These are phyloP conservation scores for Diddensiella transvaalensis DNA, from an alignment of 805 yeast species.

Conservation along the genomic window DNA sequence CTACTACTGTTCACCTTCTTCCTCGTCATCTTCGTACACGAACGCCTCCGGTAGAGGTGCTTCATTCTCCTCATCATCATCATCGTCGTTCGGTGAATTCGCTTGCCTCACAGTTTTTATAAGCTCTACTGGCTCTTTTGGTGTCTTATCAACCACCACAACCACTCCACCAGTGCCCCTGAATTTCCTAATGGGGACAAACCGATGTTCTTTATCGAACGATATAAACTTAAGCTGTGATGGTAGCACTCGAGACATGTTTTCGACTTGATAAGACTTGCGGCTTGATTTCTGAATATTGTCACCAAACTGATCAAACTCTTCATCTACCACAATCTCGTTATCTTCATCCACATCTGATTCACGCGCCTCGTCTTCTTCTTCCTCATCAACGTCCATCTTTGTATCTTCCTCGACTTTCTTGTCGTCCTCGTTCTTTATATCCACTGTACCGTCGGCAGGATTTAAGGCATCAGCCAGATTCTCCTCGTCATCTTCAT, in stretches of 20 bases:
- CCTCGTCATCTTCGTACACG: slow-evolving; percentile 28
- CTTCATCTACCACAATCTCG: slow-evolving; percentile 6
- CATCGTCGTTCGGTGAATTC: slow-evolving; percentile 74
- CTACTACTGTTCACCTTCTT: background rate
- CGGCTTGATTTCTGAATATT: slow-evolving; percentile 8
- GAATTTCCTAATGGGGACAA: slow-evolving; percentile 76
- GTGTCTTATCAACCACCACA: slow-evolving; percentile 29
- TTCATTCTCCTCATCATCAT: slow-evolving; percentile 50
- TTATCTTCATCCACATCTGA: slow-evolving; percentile 10
- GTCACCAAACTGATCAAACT: slow-evolving; percentile 14
- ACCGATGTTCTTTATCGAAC: slow-evolving; percentile 61
- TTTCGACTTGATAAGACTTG: slow-evolving; percentile 56
- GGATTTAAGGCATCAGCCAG: slow-evolving; percentile 22
- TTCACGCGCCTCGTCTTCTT: slow-evolving; percentile 11
- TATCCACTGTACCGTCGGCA: slow-evolving; percentile 23
- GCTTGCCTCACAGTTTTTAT: slow-evolving; percentile 85
- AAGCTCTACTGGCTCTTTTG: slow-evolving; percentile 47
- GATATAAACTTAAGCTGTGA: slow-evolving; percentile 80
- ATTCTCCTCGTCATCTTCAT: slow-evolving; percentile 36
- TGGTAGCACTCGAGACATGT: slow-evolving; percentile 86
- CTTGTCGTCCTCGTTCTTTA: slow-evolving; percentile 26
- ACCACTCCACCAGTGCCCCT: slow-evolving; percentile 45
- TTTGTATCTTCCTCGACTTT: slow-evolving; percentile 8
- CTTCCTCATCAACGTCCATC: slow-evolving; percentile 23
- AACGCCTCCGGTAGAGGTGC: slow-evolving; percentile 45